Evolutionary conservation across 2,329 filamentous ascomycete genomes (phyloP).

Genomic region (Aspergillus sp.): DNA sequence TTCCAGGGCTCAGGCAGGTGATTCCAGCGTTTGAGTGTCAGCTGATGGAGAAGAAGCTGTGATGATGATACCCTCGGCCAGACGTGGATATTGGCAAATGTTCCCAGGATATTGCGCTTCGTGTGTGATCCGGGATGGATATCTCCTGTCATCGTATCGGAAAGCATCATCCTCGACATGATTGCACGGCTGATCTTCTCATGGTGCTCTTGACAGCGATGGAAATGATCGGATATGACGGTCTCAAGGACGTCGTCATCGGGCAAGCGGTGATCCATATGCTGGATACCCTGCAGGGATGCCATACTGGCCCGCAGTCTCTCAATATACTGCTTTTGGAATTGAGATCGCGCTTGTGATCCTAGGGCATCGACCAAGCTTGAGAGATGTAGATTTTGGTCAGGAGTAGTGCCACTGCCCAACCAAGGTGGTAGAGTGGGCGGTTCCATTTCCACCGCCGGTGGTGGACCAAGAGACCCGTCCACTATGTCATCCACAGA

Average conservation of each 20-base stretch:
- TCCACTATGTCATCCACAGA: constrained; percentile 10
- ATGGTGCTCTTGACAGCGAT: constrained; percentile 7
- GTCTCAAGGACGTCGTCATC: constrained; percentile 1
- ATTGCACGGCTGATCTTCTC: constrained; percentile 7
- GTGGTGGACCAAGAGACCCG: constrained; percentile 7
- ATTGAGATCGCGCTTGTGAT: constrained; percentile 16
- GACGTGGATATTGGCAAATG: constrained; percentile 6
- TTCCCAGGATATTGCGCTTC: constrained; percentile 1
- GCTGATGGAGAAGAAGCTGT: constrained; percentile 25
- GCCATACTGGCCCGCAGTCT: constrained; percentile 15
- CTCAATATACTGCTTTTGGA: constrained; percentile 19
- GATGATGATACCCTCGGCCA: constrained; percentile 27
- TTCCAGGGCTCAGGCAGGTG: constrained; percentile 21
- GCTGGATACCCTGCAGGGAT: constrained; percentile 13
- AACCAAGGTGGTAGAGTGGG: constrained; percentile 4
- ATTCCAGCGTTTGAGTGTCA: constrained; percentile 22
- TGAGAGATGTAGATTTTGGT: constrained; percentile 1
- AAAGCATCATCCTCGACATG: constrained; percentile 9
- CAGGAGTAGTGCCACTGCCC: constrained; percentile 3
- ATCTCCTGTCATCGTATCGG: not conserved
- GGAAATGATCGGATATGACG: constrained; percentile 7
- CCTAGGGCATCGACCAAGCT: constrained; percentile 10
- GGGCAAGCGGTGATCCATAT: not conserved
- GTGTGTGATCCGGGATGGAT: not conserved
- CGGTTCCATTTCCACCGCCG: constrained; percentile 7